Evolutionary conservation across 208 protist genomes (phyloP).

Genomic region (Trypanosoma conorhini): DNA sequence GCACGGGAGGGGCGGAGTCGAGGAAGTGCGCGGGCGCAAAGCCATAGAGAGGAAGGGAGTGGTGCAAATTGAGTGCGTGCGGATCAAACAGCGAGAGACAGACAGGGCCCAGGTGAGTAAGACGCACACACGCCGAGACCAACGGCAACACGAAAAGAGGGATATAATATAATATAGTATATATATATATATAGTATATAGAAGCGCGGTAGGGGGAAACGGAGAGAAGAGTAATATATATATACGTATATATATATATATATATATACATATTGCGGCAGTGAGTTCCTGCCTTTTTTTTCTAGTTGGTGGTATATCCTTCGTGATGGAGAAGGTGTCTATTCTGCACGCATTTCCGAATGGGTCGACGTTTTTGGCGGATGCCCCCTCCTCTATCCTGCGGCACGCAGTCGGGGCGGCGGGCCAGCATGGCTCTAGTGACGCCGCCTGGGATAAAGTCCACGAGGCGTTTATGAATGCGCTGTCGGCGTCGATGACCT

Average conservation of each 20-base stretch:
- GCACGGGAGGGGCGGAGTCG: background rate
- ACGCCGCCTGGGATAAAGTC: background rate
- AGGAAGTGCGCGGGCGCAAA: background rate
- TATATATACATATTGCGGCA: conserved; percentile 10
- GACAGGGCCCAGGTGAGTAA: background rate
- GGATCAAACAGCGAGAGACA: background rate
- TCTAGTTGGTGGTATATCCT: conserved; percentile 13
- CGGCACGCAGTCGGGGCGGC: background rate
- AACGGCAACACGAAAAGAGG: background rate
- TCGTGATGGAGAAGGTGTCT: conserved; percentile 29
- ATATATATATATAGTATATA: conserved; percentile 15
- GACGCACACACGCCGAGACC: background rate
- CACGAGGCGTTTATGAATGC: conserved; percentile 23
- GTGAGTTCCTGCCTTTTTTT: background rate
- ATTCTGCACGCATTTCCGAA: conserved; percentile 29
- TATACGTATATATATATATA: conserved; percentile 3
- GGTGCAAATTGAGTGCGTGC: background rate
- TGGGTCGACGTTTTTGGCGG: conserved; percentile 31
- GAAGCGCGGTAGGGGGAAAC: too few relatives aligned
- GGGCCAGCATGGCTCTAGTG: background rate
- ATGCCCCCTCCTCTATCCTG: conserved; percentile 16
- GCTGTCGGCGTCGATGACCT: background rate
- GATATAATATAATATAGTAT: too few relatives aligned
- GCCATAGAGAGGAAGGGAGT: background rate
- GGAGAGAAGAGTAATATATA: too few relatives aligned